phyloP scores from a whole-genome alignment of 2,329 filamentous ascomycete species.

The Fusarium sp. region DNA sequence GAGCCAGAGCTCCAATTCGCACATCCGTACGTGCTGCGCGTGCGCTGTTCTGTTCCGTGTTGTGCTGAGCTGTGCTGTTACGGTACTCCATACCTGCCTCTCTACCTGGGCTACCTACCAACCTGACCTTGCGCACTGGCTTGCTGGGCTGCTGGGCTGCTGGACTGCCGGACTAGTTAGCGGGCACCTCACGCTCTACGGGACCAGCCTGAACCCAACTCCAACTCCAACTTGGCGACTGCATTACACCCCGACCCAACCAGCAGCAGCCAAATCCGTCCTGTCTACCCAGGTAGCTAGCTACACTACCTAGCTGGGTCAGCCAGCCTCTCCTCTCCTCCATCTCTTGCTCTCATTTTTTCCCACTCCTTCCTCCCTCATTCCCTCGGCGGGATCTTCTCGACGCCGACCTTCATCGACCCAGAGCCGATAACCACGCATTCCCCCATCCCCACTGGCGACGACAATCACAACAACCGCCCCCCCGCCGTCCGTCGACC shows the following conservation, averaged over 20 bases:
- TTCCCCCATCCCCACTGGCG: constrained; percentile 29
- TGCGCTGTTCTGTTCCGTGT: constrained; percentile 8
- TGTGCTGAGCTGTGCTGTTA: constrained; percentile 1
- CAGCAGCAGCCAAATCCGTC: constrained; percentile 32
- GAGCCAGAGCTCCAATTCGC: constrained; percentile 2
- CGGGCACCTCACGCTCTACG: constrained; percentile 2
- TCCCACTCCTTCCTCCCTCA: constrained; percentile 21
- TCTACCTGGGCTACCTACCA: background rate
- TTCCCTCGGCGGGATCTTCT: constrained; percentile 29
- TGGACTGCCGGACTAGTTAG: constrained; percentile 20
- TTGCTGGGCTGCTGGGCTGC: constrained; percentile 14
- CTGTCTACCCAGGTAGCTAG: constrained; percentile 9
- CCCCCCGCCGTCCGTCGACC: constrained; percentile 26
- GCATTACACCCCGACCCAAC: constrained; percentile 39
- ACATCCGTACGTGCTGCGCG: constrained; percentile 1
- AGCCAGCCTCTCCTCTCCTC: constrained; percentile 21
- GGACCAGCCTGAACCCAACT: constrained; percentile 28
- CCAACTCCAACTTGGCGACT: constrained; percentile 43
- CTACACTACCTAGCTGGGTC: constrained; percentile 30
- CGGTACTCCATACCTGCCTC: constrained; percentile 3
- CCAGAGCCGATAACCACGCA: constrained; percentile 39
- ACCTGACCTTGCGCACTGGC: constrained; percentile 10
- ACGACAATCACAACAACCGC: constrained; percentile 30
- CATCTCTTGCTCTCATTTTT: constrained; percentile 37
- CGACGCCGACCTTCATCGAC: constrained; percentile 37